Evolutionary conservation across 306 rosid genomes (phyloP).

Genomic region (Ceratonia siliqua): DNA sequence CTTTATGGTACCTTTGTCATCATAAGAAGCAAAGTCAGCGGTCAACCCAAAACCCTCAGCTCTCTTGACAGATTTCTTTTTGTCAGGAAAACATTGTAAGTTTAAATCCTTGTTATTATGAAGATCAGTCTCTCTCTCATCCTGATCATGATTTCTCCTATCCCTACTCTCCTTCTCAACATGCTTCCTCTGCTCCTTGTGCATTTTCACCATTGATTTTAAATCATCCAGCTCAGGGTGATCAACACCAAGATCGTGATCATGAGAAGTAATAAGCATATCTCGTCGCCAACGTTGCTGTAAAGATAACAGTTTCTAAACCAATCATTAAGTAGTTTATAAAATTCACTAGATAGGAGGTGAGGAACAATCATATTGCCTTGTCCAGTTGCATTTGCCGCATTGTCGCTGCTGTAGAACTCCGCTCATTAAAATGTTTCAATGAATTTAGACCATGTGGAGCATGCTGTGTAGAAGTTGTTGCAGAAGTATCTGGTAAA

Average conservation of each 20-base stretch:
- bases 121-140: slow-evolving; percentile 66
- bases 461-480: slow-evolving; percentile 51
- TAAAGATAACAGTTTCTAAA: slow-evolving; percentile 31
- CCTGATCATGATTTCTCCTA: slow-evolving; percentile 66
- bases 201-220: slow-evolving; percentile 57
- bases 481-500: slow-evolving; percentile 52
- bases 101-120: slow-evolving; percentile 60
- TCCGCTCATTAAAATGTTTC: slow-evolving; percentile 66
- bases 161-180: slow-evolving; percentile 45
- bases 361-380: slow-evolving; percentile 38
- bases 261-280: slow-evolving; percentile 55
- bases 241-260: slow-evolving; percentile 69
- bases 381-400: slow-evolving; percentile 62
- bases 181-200: slow-evolving; percentile 64
- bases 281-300: slow-evolving; percentile 76
- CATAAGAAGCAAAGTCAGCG: slow-evolving; percentile 55
- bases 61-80: slow-evolving; percentile 64
- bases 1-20: slow-evolving; percentile 62
- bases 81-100: slow-evolving; percentile 50
- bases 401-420: slow-evolving; percentile 56
- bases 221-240: slow-evolving; percentile 68
- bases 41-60: slow-evolving; percentile 63
- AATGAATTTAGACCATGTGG: slow-evolving; percentile 51
- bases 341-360: background rate
- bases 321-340: slow-evolving; percentile 29